Base-by-base conservation (phyloP, 768 basidiomycete species). In the Leccinellum luteum region DNA sequence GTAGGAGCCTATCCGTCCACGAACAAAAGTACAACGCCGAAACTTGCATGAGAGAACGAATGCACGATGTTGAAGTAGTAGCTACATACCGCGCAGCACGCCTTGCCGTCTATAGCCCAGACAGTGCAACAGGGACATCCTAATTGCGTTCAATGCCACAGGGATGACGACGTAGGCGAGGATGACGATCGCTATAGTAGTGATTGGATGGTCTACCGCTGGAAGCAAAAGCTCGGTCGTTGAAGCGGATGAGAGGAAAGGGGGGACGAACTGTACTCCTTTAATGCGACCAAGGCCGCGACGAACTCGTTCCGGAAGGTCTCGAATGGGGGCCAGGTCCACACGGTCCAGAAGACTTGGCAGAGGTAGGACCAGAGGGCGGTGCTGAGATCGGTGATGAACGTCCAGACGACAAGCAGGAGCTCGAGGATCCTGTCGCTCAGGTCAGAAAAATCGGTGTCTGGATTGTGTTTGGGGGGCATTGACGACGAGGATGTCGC, bases 311-410 rank as follows among this genome's bases (percentile, higher is more conserved):
- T 55, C 13, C 67, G 58, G 21, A 67, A 67, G 27, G 55, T 13
- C 27, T 69, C 65, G 28, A 68, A 65, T 4, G 67, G 67, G 0
- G 68, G 67, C 19, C 48, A 67, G 0, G 62, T 58, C 65, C 67
- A 69, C 0, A 43, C 55, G 12, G n/a, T 32, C 59, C 13, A 52
- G 23, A 48, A 69, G 1, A 32, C 57, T 3, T 58, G 27, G 44
- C 35, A 38, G 28, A 65, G 2, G 41, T 23, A 45, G 58, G 48
- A 52, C 58, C 58, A 64, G 44, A 67, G 8, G 1, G 23, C 12
- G 43, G 54, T 10, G 54, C 31, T 58, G 52, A 59, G 0, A 23
- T 62, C 32, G 41, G 2, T 34, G 50, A 61, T 14, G 10, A 61
- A 31, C 8, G 17, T 34, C 55, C 59, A 61, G 4, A 67, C 3